Percentiles rank a stretch among this genome's conserved stretches.
Conservation (phyloP, 352 stramenopile species). For the Pythium sp. region DNA sequence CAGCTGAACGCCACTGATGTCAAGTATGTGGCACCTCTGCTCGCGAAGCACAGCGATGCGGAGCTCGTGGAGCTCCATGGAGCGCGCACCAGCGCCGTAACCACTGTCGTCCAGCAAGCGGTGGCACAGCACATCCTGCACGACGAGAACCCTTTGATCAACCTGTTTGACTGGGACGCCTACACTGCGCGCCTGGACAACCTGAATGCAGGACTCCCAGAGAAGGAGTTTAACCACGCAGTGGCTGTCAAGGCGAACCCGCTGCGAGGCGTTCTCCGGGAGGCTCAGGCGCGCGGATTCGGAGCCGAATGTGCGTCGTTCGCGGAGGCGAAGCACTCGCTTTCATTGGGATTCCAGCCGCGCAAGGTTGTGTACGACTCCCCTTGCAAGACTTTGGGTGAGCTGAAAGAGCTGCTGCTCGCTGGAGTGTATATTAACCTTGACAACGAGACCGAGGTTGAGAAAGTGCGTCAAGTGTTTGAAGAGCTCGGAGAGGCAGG, state of each 20-base stretch:
- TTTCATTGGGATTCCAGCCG: slow-evolving; percentile 69
- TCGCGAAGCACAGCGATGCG: slow-evolving; percentile 36
- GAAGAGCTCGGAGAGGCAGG: slow-evolving; percentile 25
- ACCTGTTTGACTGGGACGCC: slow-evolving; percentile 66
- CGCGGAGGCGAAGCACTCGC: slow-evolving; percentile 73
- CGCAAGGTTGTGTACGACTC: slow-evolving; percentile 90
- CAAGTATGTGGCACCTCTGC: slow-evolving; percentile 50
- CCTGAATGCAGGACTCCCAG: slow-evolving; percentile 46
- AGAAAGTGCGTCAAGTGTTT: slow-evolving; percentile 69
- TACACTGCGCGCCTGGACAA: slow-evolving; percentile 61
- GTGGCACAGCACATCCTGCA: slow-evolving; percentile 47
- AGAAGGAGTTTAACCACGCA: slow-evolving; percentile 71
- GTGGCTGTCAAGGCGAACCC: slow-evolving; percentile 84
- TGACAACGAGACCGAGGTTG: slow-evolving; percentile 90
- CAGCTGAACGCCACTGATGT: slow-evolving; percentile 6
- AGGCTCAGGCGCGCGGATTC: slow-evolving; percentile 45
- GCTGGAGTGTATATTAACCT: slow-evolving; percentile 89
- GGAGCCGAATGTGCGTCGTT: slow-evolving; percentile 84
- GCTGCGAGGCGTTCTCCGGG: slow-evolving; percentile 56
- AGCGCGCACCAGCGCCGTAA: slow-evolving; percentile 29
- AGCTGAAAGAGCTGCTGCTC: slow-evolving; percentile 77
- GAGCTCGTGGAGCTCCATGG: slow-evolving; percentile 29
- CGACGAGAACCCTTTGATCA: slow-evolving; percentile 54
- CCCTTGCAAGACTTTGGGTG: slow-evolving; percentile 87
- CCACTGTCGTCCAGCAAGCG: slow-evolving; percentile 45